A percentile compares a stretch with the other conserved stretches of the same genome.
Conservation (phyloP, 768 basidiomycete genomes). For the Piloderma croceum region DNA sequence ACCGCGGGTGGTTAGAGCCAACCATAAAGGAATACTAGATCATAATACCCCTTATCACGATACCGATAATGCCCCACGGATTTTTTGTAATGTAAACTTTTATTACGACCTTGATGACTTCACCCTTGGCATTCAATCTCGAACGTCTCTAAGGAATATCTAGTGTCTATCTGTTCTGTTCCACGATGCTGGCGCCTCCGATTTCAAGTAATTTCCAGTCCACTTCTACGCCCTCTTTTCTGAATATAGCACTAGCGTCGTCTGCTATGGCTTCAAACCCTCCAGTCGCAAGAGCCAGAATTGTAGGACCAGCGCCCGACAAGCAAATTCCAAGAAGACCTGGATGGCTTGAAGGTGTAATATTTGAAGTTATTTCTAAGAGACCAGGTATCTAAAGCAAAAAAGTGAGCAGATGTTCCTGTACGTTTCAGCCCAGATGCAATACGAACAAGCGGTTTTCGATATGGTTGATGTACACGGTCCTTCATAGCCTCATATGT, state of each 20-base stretch:
- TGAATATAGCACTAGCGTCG: slow-evolving; percentile 73
- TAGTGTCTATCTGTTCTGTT: no score
- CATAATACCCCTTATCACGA: slow-evolving; percentile 20
- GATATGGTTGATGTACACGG: slow-evolving; percentile 94
- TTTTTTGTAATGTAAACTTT: no score
- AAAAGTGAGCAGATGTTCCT: background rate
- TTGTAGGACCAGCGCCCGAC: slow-evolving; percentile 96
- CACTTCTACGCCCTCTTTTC: slow-evolving; percentile 64
- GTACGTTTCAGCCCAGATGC: background rate
- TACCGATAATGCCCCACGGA: slow-evolving; percentile 22
- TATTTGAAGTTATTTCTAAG: slow-evolving; percentile 81
- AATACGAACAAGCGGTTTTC: slow-evolving; percentile 68
- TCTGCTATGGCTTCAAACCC: slow-evolving; percentile 83
- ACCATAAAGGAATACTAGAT: slow-evolving; percentile 1
- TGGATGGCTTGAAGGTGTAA: slow-evolving; percentile 86
- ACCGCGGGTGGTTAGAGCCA: slow-evolving; percentile 72
- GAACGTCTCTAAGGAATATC: no score
- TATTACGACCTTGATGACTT: no score
- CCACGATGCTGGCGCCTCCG: slow-evolving; percentile 37
- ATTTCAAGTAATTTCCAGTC: slow-evolving; percentile 88
- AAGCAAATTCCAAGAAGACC: slow-evolving; percentile 97
- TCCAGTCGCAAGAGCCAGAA: slow-evolving; percentile 85
- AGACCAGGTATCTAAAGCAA: slow-evolving; percentile 83
- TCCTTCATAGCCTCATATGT: slow-evolving; percentile 99
- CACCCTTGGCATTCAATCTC: no score